Evolutionary conservation across 352 stramenopile genomes (phyloP), one percentile per base, ranked within the genome.

Genomic region (Phytophthora meadii): DNA sequence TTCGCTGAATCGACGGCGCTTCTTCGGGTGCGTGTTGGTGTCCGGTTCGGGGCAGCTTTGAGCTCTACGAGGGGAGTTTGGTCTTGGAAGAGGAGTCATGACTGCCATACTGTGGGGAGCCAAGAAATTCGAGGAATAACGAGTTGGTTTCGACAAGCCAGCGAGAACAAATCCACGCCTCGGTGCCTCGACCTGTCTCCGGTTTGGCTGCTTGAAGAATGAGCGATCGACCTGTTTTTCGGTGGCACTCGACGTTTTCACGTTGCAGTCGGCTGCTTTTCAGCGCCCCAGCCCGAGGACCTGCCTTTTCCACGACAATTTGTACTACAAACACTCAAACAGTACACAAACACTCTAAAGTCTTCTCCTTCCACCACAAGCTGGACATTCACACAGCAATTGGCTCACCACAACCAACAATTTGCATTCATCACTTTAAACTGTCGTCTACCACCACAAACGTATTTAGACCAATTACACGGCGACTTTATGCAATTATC

Each of bases 131-230:
- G 39, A 65, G 28, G 30, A 51, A 49, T 52, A 22, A 25, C 19
- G 15, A 34, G 14, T 34, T 58, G 17, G 15, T 28, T 25, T 27
- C 22, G 9, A 65, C 56, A 65, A 51, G 24, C 47, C 19, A 41
- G 41, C 46, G 28, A 46, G 41, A 36, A 10, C 56, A 65, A 65
- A 65, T 65, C 56, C 11, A 37, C n/a, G 4, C 19, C 28, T 39
- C 2, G 15, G 37, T 58, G 25, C 56, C 11, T 14, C 46, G 24
- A 64, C 42, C 27, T 51, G 56, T 39, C 54, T 50, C 17, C 17
- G 10, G 30, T 44, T 22, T 54, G 34, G 37, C 56, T 58, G 56
- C 36, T 65, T 65, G 56, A 65, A 65, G 56, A 57, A 51, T 34
- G 46, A 42, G 14, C 30, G 34, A 11, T 9, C 48, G 34, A 11